These are phyloP conservation scores for Angomonas ambiguus DNA, from an alignment of 208 protist species.

Conservation along the genomic window DNA sequence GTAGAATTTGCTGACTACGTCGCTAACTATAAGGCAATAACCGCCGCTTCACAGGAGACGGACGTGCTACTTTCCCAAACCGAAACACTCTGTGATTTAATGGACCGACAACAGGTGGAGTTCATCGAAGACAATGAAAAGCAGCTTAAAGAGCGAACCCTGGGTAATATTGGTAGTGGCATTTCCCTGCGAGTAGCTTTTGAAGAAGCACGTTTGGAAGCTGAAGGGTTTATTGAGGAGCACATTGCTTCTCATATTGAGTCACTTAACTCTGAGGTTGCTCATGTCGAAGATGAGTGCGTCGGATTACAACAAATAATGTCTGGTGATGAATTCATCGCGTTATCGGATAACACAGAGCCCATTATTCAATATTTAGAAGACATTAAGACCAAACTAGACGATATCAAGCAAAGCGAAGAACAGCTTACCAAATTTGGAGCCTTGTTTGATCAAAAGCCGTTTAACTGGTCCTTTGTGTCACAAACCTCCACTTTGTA, in stretches of 20 bases:
- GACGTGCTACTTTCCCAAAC: conserved; percentile 72
- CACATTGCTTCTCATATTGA: conserved; percentile 70
- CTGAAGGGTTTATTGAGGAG: conserved; percentile 88
- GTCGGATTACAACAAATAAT: conserved; percentile 79
- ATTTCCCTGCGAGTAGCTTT: conserved; percentile 77
- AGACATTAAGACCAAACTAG: conserved; percentile 72
- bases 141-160: conserved; percentile 82
- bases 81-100: conserved; percentile 85
- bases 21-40: conserved; percentile 77
- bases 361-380: conserved; percentile 83
- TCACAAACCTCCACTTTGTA: conserved; percentile 51
- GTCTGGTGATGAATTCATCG: conserved; percentile 80
- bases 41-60: conserved; percentile 34
- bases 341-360: conserved; percentile 71
- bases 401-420: conserved; percentile 66
- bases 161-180: conserved; percentile 58
- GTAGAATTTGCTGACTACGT: conserved; percentile 86
- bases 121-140: conserved; percentile 88
- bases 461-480: conserved; percentile 84
- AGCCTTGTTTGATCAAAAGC: conserved; percentile 71
- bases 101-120: conserved; percentile 88
- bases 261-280: conserved; percentile 62
- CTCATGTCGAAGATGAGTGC: conserved; percentile 85
- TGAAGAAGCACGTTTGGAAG: conserved; percentile 76
- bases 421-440: conserved; percentile 75